phyloP scores from a whole-genome alignment of 2,329 filamentous ascomycete species.

The Trichoderma koningiopsis region DNA sequence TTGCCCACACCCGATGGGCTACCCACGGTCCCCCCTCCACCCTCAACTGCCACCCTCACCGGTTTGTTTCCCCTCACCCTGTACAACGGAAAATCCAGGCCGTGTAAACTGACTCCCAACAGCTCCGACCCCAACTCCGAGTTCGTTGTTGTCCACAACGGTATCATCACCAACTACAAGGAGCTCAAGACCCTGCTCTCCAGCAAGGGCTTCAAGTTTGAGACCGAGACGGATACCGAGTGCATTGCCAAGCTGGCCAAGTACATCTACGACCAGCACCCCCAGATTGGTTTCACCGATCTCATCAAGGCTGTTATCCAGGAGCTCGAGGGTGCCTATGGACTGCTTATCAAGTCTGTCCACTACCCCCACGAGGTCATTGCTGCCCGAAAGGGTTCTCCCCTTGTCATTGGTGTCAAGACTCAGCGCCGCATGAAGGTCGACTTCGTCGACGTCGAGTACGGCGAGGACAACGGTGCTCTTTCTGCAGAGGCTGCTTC shows the following conservation, averaged over 20 bases:
- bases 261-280: constrained; percentile 95
- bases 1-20: constrained; percentile 98
- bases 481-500: constrained; percentile 92
- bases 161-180: constrained; percentile 99
- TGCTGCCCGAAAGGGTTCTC: constrained; percentile 96
- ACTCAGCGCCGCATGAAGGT: constrained; percentile 99
- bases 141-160: constrained; percentile 97
- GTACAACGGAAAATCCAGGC: neutral
- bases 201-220: constrained; percentile 96
- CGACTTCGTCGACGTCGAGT: constrained; percentile 99
- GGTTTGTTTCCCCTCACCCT: constrained; percentile 57
- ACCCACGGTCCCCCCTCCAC: constrained; percentile 95
- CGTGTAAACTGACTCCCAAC: constrained; percentile 16
- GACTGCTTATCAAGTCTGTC: constrained; percentile 95
- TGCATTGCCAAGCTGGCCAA: constrained; percentile 99
- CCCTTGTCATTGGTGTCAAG: constrained; percentile 94
- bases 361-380: constrained; percentile 98
- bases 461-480: constrained; percentile 78
- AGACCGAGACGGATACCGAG: constrained; percentile 99
- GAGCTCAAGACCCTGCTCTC: constrained; percentile 92
- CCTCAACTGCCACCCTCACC: constrained; percentile 96
- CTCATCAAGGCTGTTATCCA: constrained; percentile 97
- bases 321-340: constrained; percentile 97
- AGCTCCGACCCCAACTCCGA: constrained; percentile 95
- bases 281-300: constrained; percentile 92